Evolutionary conservation across 2,329 filamentous ascomycete species (phyloP), one percentile per base, ranked within the genome.

Genomic region (Claviceps cyperi): DNA sequence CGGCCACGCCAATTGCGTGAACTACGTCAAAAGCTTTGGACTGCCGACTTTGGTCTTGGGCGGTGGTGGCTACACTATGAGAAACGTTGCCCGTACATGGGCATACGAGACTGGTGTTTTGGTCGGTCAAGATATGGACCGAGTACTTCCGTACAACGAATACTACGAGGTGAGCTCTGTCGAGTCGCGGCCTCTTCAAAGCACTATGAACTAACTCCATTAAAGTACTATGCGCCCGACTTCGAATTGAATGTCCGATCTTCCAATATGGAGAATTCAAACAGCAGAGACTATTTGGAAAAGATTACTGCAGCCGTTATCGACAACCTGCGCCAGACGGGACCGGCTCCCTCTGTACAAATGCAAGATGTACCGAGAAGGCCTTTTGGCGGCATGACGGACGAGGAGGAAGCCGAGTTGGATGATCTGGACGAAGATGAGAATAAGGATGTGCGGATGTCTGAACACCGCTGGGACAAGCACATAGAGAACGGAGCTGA

Each of bases 31-130:
- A 68, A 83, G 78, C 54, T 90, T 91, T 64, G 77, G 80, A 32
- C 74, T 92, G 9, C 92, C 92, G 0, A 83, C 94, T 2, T 76
- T 98, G n/a, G 84, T 98, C 19, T 80, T 98, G 17, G 92, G 92
- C 35, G 92, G 92, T 15, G 92, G 92, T 55, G 92, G 92, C 46
- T 98, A 98, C 69, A 98, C 92, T 1, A 94, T 94, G 67, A 84
- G 92, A 55, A 98, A 98, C 57, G 92, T 98, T 11, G 91, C 92
- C 17, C 85, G 92, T 47, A 92, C 91, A 5, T 98, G 92, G 92
- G 90, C 90, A 6, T 94, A 91, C 64, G 92, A 98, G 69, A 98
- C 92, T 1, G 91, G 91, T 56, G 77, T 89, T 52, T 76, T 97
- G 8, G 86, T 96, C 19, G 86, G 86, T 28, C 80, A 90, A 53